Evolutionary conservation across 768 basidiomycete species (phyloP).

Genomic region (Boletus vinaceobasis): DNA sequence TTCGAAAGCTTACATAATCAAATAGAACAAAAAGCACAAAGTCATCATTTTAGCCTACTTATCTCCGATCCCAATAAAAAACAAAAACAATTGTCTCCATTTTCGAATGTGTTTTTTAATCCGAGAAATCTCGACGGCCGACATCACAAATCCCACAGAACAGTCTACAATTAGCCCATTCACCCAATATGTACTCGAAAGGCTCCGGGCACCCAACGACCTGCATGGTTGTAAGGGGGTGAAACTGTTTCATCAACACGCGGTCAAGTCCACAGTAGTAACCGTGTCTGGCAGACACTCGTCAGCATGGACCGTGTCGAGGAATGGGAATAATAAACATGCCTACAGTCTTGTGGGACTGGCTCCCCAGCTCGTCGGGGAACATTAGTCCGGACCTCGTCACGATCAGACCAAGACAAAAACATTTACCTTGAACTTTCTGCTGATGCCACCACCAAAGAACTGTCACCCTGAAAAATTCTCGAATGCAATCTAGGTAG

Average conservation of each 20-base stretch:
- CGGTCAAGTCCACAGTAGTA: slow-evolving; percentile 11
- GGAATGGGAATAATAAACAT: not conserved
- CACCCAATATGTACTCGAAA: not conserved
- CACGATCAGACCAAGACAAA: not conserved
- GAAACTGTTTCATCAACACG: slow-evolving; percentile 1
- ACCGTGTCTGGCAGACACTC: slow-evolving; percentile 3
- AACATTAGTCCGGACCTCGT: not conserved
- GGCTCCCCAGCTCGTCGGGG: not conserved
- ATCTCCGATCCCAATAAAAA: too few relatives aligned
- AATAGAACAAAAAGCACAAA: too few relatives aligned
- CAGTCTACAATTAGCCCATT: too few relatives aligned
- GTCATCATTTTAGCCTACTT: too few relatives aligned
- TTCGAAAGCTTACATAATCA: too few relatives aligned
- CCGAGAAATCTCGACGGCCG: too few relatives aligned
- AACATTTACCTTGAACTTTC: slow-evolving; percentile 4
- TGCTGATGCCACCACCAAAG: slow-evolving; percentile 11
- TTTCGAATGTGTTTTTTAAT: too few relatives aligned
- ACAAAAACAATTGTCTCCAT: too few relatives aligned
- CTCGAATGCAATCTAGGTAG: not conserved
- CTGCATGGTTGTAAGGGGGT: not conserved
- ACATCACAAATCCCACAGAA: too few relatives aligned
- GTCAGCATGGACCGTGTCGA: not conserved
- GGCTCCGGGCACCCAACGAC: not conserved
- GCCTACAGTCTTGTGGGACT: too few relatives aligned
- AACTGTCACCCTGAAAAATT: slow-evolving; percentile 7